A percentile compares a stretch with the other conserved stretches of the same genome.
Evolutionary conservation across 2,329 filamentous ascomycete genomes (phyloP).

Genomic region (Trichoderma semiorbis): DNA sequence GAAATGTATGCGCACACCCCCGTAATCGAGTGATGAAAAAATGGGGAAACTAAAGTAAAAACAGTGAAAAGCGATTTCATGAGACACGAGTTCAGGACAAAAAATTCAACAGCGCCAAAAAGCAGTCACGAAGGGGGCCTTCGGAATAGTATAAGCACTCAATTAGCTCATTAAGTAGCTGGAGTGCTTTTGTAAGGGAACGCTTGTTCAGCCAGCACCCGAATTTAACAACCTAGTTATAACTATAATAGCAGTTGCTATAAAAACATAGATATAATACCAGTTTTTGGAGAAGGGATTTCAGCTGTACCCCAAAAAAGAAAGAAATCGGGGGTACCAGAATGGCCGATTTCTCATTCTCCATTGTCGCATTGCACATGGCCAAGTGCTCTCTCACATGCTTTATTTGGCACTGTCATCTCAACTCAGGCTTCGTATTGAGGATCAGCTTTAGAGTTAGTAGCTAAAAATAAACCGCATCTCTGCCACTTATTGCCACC

Average conservation of each 20-base stretch:
- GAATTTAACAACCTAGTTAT: no score
- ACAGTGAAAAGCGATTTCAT: constrained; percentile 46
- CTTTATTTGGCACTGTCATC: neutral
- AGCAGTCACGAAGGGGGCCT: constrained; percentile 43
- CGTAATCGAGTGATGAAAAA: neutral
- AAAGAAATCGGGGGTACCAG: neutral
- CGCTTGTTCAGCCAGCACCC: no score
- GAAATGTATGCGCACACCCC: constrained; percentile 38
- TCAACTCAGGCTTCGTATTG: neutral
- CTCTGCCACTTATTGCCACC: neutral
- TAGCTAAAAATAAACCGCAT: neutral
- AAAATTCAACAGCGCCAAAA: constrained; percentile 49
- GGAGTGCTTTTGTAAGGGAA: no score
- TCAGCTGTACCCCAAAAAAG: neutral
- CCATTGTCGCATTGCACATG: neutral
- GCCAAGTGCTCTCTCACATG: neutral
- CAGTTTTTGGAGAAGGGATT: neutral
- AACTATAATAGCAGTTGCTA: no score
- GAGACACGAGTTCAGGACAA: constrained; percentile 45
- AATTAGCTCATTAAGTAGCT: no score
- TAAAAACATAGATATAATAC: no score
- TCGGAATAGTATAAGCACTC: constrained; percentile 17
- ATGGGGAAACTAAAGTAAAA: neutral
- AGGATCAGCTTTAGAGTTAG: neutral
- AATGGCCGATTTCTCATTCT: neutral